phyloP scores from a whole-genome alignment of 768 basidiomycete genomes.

The Jaapia argillacea region DNA sequence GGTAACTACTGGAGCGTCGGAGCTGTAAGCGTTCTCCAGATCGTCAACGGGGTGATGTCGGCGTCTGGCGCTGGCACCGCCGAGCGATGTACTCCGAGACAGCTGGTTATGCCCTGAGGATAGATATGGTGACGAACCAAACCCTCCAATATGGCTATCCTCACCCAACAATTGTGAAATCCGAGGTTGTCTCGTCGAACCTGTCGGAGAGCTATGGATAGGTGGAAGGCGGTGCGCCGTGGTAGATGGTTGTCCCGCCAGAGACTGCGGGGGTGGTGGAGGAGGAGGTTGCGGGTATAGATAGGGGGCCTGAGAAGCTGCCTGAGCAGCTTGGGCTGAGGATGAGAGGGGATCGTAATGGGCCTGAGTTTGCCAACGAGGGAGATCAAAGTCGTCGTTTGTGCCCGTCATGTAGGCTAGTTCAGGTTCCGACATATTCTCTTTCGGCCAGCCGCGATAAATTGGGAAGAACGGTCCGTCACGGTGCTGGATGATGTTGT shows the following conservation, averaged over 20 bases:
- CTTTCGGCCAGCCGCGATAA: conserved; percentile 4
- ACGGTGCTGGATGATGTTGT: not conserved
- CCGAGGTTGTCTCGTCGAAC: conserved; percentile 51
- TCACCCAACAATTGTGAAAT: conserved; percentile 60
- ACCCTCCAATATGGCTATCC: conserved; percentile 23
- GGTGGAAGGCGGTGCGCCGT: conserved; percentile 36
- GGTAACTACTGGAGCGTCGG: conserved; percentile 17
- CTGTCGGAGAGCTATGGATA: conserved; percentile 28
- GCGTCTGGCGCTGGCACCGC: conserved; percentile 36
- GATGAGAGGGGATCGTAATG: conserved; percentile 39
- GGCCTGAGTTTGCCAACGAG: conserved; percentile 38
- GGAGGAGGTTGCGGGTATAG: conserved; percentile 31
- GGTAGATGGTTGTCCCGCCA: conserved; percentile 17
- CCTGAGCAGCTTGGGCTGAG: conserved; percentile 50
- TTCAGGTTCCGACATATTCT: conserved; percentile 65
- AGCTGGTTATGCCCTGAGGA: conserved; percentile 43
- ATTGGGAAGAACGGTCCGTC: not conserved
- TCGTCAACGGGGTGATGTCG: conserved; percentile 51
- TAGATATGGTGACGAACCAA: conserved; percentile 23
- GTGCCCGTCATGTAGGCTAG: conserved; percentile 64
- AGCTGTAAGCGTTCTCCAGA: conserved; percentile 43
- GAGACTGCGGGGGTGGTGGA: conserved; percentile 43
- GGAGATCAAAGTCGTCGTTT: conserved; percentile 75
- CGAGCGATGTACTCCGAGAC: conserved; percentile 59
- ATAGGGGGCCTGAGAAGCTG: conserved; percentile 39